Evolutionary conservation across 225 moss, liverwort and hornwort genomes (phyloP).

Genomic region (Physcomitrellopsis africana): DNA sequence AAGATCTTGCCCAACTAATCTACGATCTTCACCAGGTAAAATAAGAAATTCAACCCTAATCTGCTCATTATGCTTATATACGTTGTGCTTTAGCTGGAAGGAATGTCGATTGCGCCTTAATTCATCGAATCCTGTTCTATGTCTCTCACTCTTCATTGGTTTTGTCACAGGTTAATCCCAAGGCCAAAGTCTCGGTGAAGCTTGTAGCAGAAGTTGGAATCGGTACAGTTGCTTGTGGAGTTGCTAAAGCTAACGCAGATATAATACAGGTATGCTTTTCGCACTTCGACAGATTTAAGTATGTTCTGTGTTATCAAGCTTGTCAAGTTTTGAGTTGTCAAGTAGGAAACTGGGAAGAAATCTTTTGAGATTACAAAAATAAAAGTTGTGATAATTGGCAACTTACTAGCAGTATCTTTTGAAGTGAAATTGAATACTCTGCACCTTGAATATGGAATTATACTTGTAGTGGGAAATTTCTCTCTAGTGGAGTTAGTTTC

Average conservation of each 20-base stretch:
- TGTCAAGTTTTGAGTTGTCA: not conserved
- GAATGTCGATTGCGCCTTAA: not conserved
- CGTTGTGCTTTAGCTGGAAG: constrained; percentile 9
- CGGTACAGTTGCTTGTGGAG: constrained; percentile 93
- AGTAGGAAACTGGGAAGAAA: not conserved
- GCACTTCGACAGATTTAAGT: constrained; percentile 3
- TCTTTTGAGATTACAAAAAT: constrained; percentile 12
- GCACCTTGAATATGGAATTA: too few relatives aligned
- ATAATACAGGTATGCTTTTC: constrained; percentile 74
- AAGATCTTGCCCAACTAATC: constrained; percentile 89
- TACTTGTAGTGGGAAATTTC: too few relatives aligned
- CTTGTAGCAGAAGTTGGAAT: constrained; percentile 94
- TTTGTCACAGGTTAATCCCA: constrained; percentile 75
- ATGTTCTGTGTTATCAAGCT: not conserved
- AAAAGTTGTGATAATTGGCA: not conserved
- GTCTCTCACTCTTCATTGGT: constrained; percentile 20
- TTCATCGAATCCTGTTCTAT: constrained; percentile 19
- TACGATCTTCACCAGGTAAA: constrained; percentile 90
- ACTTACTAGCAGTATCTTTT: too few relatives aligned
- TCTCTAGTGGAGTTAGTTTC: too few relatives aligned
- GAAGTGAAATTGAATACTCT: too few relatives aligned
- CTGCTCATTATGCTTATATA: not conserved
- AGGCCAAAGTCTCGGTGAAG: constrained; percentile 93
- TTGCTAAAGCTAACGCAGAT: constrained; percentile 92
- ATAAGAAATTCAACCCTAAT: constrained; percentile 1